phyloP scores from a whole-genome alignment of 495 filamentous ascomycete genomes.

The Ascobolus immersus region DNA sequence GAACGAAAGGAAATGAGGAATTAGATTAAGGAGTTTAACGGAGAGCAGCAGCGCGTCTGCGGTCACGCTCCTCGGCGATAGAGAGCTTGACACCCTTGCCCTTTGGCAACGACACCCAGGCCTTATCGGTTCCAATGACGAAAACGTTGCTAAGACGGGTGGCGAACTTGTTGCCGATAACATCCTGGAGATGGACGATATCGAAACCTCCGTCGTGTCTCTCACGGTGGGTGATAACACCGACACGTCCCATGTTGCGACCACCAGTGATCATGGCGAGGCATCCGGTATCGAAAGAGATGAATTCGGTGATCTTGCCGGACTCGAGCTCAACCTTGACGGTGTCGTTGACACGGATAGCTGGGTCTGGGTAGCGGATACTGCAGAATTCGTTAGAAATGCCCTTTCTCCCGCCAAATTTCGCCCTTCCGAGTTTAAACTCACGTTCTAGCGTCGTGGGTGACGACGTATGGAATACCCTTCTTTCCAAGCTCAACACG shows the following conservation, averaged over 20 bases:
- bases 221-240: slow-evolving; percentile 99
- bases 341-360: slow-evolving; percentile 98
- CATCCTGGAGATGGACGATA: slow-evolving; percentile 98
- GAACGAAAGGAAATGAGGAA: too few relatives aligned
- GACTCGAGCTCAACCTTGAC: slow-evolving; percentile 94
- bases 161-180: slow-evolving; percentile 96
- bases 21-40: too few relatives aligned
- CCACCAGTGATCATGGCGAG: slow-evolving; percentile 95
- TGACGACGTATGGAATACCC: slow-evolving; percentile 99
- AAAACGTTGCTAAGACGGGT: slow-evolving; percentile 98
- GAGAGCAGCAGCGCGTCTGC: slow-evolving; percentile 46
- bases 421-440: slow-evolving; percentile 45
- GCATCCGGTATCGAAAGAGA: slow-evolving; percentile 90
- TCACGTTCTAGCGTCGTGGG: slow-evolving; percentile 99
- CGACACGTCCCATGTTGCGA: slow-evolving; percentile 99
- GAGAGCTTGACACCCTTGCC: slow-evolving; percentile 98
- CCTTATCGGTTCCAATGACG: slow-evolving; percentile 91
- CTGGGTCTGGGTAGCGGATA: slow-evolving; percentile 94
- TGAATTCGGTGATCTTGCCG: slow-evolving; percentile 88
- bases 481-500: slow-evolving; percentile 94
- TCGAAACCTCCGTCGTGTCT: slow-evolving; percentile 98
- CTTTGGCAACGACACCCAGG: slow-evolving; percentile 96
- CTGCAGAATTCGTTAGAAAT: slow-evolving; percentile 24
- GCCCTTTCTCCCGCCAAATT: background rate
- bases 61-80: slow-evolving; percentile 95